Percentiles rank a stretch among this genome's conserved stretches.
These are phyloP conservation scores for Inonotus hispidus DNA, from an alignment of 1,284 basidiomycete species.

Conservation along the genomic window DNA sequence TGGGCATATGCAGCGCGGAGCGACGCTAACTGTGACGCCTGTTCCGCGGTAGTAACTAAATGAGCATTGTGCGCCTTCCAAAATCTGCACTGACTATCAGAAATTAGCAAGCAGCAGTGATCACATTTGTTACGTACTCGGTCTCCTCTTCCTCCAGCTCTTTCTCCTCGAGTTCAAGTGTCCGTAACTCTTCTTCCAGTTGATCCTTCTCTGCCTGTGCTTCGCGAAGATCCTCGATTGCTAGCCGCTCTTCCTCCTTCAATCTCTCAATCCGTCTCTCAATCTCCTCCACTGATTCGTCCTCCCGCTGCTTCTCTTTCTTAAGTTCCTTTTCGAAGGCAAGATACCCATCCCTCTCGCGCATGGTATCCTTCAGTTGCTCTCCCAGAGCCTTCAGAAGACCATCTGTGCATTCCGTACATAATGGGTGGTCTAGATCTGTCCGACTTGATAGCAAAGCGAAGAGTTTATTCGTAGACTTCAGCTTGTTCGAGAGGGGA, in stretches of 20 bases:
- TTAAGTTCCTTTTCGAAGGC: slow-evolving; percentile 85
- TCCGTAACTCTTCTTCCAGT: slow-evolving; percentile 67
- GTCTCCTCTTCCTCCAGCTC: slow-evolving; percentile 72
- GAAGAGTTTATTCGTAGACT: slow-evolving; percentile 70
- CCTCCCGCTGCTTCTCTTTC: slow-evolving; percentile 66
- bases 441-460: slow-evolving; percentile 75
- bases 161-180: slow-evolving; percentile 72
- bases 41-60: slow-evolving; percentile 56
- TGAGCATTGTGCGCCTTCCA: slow-evolving; percentile 78
- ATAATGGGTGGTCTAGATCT: slow-evolving; percentile 92
- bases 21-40: slow-evolving; percentile 64
- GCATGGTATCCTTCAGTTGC: slow-evolving; percentile 85
- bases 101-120: neutral
- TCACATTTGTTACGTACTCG: slow-evolving; percentile 50
- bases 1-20: slow-evolving; percentile 72
- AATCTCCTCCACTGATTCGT: slow-evolving; percentile 56
- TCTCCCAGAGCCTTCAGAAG: slow-evolving; percentile 73
- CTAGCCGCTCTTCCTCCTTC: slow-evolving; percentile 66
- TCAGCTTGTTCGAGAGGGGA: slow-evolving; percentile 73
- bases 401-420: slow-evolving; percentile 88
- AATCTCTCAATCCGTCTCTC: slow-evolving; percentile 69
- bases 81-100: slow-evolving; percentile 48
- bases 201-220: slow-evolving; percentile 72
- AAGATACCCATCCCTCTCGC: slow-evolving; percentile 89
- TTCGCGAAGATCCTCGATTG: slow-evolving; percentile 67